phyloP scores from a whole-genome alignment of 73 alveolate genomes.

The Uronychia setigera region DNA sequence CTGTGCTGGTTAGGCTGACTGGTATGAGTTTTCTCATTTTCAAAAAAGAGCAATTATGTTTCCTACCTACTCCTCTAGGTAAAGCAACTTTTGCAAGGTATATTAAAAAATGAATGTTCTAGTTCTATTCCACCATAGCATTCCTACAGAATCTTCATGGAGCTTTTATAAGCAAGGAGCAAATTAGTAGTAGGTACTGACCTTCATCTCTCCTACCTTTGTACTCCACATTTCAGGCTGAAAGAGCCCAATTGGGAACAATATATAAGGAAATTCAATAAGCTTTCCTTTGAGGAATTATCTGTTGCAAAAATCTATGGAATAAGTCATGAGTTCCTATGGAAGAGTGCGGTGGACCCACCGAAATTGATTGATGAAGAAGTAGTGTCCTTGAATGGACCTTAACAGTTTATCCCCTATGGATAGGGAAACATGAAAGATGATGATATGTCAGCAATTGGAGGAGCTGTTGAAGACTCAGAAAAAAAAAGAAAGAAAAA shows the following conservation, averaged over 20 bases:
- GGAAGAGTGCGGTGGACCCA: conserved; percentile 13
- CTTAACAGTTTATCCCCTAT: no score
- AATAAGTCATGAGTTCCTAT: conserved; percentile 37
- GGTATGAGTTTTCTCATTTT: conserved; percentile 20
- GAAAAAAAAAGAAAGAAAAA: background rate
- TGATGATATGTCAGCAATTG: no score
- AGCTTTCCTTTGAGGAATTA: conserved; percentile 37
- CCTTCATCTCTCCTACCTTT: conserved; percentile 46
- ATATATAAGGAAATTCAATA: conserved; percentile 6
- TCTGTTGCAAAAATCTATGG: conserved; percentile 40
- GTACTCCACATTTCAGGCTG: conserved; percentile 51
- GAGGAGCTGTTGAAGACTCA: no score
- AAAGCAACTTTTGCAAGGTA: conserved; percentile 76
- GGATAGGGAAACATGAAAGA: no score
- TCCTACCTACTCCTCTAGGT: conserved; percentile 60
- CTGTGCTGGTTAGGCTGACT: conserved; percentile 27
- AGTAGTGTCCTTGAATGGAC: no score
- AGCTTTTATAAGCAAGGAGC: conserved; percentile 51
- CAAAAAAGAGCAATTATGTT: background rate
- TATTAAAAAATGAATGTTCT: no score
- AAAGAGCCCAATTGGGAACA: conserved; percentile 68
- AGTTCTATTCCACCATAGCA: conserved; percentile 63
- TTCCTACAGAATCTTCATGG: conserved; percentile 44
- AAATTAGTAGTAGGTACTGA: conserved; percentile 50
- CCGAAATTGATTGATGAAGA: no score